Conservation (phyloP, 805 yeast genomes). For the Hanseniaspora mollemarum region DNA sequence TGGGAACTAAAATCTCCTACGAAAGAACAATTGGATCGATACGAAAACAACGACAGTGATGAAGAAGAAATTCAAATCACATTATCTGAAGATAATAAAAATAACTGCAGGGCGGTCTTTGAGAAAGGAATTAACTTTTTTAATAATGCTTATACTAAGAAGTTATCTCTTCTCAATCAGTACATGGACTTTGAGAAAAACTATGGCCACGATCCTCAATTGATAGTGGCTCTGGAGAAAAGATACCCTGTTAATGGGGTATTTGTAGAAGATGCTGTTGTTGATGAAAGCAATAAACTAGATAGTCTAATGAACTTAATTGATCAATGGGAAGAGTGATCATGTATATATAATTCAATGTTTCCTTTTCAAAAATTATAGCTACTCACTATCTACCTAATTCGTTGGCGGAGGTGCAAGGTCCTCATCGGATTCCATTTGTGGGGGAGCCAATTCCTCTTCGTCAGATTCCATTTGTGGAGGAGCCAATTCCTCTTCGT, state of each 20-base stretch:
- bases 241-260: slow-evolving; percentile 30
- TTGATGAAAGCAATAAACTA: background rate
- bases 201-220: slow-evolving; percentile 43
- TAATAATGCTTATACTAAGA: slow-evolving; percentile 34
- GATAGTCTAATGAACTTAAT: slow-evolving; percentile 4
- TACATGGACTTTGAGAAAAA: slow-evolving; percentile 51
- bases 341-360: background rate
- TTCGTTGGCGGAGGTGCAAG: slow-evolving; percentile 1
- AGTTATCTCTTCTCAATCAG: slow-evolving; percentile 48
- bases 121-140: slow-evolving; percentile 40
- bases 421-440: slow-evolving; percentile 2
- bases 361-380: no score
- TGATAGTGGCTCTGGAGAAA: slow-evolving; percentile 44
- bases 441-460: slow-evolving; percentile 5
- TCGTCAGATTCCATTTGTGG: background rate
- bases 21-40: slow-evolving; percentile 36
- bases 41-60: slow-evolving; percentile 23
- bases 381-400: slow-evolving; percentile 1
- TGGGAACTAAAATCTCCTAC: slow-evolving; percentile 61
- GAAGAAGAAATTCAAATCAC: slow-evolving; percentile 39
- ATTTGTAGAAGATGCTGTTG: slow-evolving; percentile 36
- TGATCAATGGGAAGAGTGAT: slow-evolving; percentile 11
- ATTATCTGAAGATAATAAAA: slow-evolving; percentile 41
- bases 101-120: slow-evolving; percentile 46
- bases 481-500: background rate